phyloP scores from a whole-genome alignment of 192 early-diverging fungal species.

The Coemansia sp. region DNA sequence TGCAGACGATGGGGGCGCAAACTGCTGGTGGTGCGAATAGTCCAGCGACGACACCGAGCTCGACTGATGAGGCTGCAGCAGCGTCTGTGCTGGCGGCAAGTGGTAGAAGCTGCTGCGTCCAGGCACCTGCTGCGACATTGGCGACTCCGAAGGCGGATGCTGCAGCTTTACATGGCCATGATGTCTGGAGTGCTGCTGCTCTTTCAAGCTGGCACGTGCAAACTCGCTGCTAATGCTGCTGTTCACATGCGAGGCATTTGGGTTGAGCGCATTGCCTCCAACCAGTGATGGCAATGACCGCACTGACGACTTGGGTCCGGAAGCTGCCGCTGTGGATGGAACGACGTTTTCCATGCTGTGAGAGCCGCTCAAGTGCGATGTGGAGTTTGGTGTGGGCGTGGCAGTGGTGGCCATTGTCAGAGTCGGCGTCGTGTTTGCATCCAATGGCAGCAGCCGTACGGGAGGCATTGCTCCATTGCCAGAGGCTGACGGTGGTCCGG shows the following conservation, averaged over 20 bases:
- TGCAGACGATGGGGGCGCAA: conserved; percentile 14
- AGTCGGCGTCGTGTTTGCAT: conserved; percentile 39
- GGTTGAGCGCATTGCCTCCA: not conserved
- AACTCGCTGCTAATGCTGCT: conserved; percentile 14
- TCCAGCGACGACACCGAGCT: not conserved
- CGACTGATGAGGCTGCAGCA: conserved; percentile 32
- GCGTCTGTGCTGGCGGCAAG: conserved; percentile 43
- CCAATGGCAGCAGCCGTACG: conserved; percentile 27
- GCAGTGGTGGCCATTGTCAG: conserved; percentile 46
- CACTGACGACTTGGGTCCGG: conserved; percentile 26
- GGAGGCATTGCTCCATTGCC: not conserved
- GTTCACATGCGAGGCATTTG: conserved; percentile 4
- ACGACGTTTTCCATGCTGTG: conserved; percentile 35
- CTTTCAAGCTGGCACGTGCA: conserved; percentile 25
- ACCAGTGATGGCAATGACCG: conserved; percentile 44
- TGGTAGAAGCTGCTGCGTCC: conserved; percentile 24
- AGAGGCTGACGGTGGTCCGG: not conserved
- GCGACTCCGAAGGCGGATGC: conserved; percentile 16
- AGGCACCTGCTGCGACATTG: conserved; percentile 25
- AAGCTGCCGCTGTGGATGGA: not conserved
- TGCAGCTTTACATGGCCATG: conserved; percentile 5
- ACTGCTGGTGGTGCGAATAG: conserved; percentile 14
- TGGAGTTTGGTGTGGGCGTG: conserved; percentile 47
- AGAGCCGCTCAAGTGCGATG: conserved; percentile 26
- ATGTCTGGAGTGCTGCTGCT: conserved; percentile 10